Evolutionary conservation across 2,329 filamentous ascomycete genomes (phyloP), one percentile per base, ranked within the genome.

Genomic region (Xenoacremonium recifei): DNA sequence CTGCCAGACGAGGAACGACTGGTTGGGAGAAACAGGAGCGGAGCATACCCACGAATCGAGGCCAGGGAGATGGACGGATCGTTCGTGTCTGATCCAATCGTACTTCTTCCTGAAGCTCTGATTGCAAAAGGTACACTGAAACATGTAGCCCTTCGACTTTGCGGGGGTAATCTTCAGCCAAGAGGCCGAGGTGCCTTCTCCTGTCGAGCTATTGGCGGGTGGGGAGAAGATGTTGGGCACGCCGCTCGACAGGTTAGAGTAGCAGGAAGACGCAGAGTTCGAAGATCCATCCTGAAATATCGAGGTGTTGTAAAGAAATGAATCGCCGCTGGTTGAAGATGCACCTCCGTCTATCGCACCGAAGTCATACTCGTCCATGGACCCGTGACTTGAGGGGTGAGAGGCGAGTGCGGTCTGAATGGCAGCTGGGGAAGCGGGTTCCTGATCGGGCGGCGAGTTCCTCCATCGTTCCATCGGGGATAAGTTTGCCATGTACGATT

Each of bases 31-130:
- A 4, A 65, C 44, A 4, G 66, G 65, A 2, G 64, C 67, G 0
- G 70, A 69, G 49, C 79, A 83, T 5, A 80, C 69, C 72, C 71
- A 79, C 0, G 59, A 62, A 27, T 64, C 60, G 5, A 65, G 61
- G 0, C 62, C 61, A 4, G 72, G 61, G 2, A 75, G 55, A 47
- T 78, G 73, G 4, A 77, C 60, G 2, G 72, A 72, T 30, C 74
- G 66, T 44, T 77, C 75, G 47, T 79, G 75, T 2, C 76, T 63
- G 11, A 63, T 56, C 65, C 65, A 68, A 39, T 71, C 68, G 39
- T 68, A 68, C 31, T 63, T 65, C 38, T 67, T 70, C 39, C 61
- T 62, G 39, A 70, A 71, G 30, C 47, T 56, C 19, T 67, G 64
- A 5, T 50, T 47, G 40, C 68, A 71, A 42, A 67, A 66, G 0